Base-by-base conservation (phyloP, 2,329 filamentous ascomycete genomes). In the Fusarium zealandicum region DNA sequence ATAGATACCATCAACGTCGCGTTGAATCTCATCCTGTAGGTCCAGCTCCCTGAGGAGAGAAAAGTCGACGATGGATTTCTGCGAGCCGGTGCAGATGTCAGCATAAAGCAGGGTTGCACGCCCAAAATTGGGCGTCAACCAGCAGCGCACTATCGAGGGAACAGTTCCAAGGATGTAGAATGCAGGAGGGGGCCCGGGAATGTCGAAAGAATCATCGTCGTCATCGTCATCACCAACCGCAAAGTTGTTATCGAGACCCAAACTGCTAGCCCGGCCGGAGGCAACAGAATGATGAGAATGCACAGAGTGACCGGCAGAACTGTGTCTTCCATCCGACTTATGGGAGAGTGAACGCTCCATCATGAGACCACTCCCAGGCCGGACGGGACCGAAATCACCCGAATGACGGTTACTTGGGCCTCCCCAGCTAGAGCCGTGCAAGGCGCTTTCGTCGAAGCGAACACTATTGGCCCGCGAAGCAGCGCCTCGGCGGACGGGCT, bases 391-490 rank as follows among this genome's bases (percentile, higher is more conserved):
- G 63, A 96, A 89, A 50, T 98, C 95, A 39, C 90, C 86, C 11
- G 91, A 93, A 50, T 92, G 89, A 37, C 93, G 86, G 54, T 89
- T 90, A 61, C 85, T 86, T 69, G 96, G 91, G 8, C 77, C 77
- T 32, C 88, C 88, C 85, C 95, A 96, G 72, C 92, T 84, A 8
- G 85, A 92, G 40, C 91, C 90, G 66, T 96, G 92, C 65, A 96
- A 86, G 12, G 93, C 93, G 69, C 92, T 96, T 72, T 98, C 93
- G 70, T 98, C 95, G 68, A 99, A 99, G 31, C 95, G 90, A 64
- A 99, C 95, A 70, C 95, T 98, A 72, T 98, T 98, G 40, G 95
- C 93, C 65, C 95, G 85, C 14, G 95, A 99, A 14, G 92, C 89
- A 16, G 90, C 91, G 47, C 95, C 91, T 59, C 93, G 85, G 31